Evolutionary conservation across 257 asterid genomes (phyloP).

Genomic region (Plantago elongata): DNA sequence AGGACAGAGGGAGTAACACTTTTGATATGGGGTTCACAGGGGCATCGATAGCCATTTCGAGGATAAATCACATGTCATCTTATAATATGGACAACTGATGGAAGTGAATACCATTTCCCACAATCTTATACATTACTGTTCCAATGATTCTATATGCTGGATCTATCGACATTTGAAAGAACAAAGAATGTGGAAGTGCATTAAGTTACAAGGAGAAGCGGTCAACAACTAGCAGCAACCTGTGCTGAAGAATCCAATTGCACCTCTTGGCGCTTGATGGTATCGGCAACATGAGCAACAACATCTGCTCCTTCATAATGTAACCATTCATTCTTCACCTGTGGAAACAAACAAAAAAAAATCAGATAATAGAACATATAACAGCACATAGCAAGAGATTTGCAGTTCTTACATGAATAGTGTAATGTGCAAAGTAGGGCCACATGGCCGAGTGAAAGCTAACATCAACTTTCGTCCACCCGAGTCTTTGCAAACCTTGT

Average conservation of each 20-base stretch:
- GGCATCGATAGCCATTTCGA: no score
- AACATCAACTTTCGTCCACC: slow-evolving; percentile 85
- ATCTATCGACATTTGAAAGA: neutral
- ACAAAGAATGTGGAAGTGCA: neutral
- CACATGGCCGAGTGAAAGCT: slow-evolving; percentile 74
- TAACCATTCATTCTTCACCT: slow-evolving; percentile 85
- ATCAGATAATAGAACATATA: neutral
- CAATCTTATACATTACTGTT: no score
- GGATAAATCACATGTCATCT: no score
- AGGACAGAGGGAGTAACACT: no score
- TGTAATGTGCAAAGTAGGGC: slow-evolving; percentile 90
- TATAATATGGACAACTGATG: no score
- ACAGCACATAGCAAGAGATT: neutral
- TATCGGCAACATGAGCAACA: slow-evolving; percentile 75
- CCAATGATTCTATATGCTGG: neutral
- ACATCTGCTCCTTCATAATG: slow-evolving; percentile 86
- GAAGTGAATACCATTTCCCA: no score
- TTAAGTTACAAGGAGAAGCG: neutral
- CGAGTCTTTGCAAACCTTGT: slow-evolving; percentile 68
- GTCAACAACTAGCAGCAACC: slow-evolving; percentile 56
- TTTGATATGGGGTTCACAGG: no score
- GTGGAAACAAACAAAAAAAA: neutral
- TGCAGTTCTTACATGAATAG: slow-evolving; percentile 55
- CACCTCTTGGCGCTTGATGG: slow-evolving; percentile 65
- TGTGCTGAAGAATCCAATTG: slow-evolving; percentile 38